Base-by-base conservation (phyloP, 1,139 yeast genomes). In the Meyerozyma carpophila region DNA sequence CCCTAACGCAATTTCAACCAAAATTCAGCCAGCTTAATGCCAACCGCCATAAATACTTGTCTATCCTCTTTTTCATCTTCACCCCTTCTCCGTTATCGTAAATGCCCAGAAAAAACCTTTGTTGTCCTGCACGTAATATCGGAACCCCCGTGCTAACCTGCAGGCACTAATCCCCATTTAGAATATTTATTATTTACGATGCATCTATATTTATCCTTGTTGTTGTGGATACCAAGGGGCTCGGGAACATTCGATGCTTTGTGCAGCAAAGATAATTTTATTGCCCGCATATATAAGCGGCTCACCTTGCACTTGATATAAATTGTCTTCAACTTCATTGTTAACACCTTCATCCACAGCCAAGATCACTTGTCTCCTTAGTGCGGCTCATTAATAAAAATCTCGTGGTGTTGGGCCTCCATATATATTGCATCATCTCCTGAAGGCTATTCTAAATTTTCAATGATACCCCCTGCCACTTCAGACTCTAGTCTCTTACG, bases 401-500 rank as follows among this genome's bases (percentile, higher is more conserved):
- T 28, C 11, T 28, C 5, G n/a, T 6, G 34, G 34, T 31, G 20
- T 31, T 13, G 34, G 34, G 34, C 10, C 34, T 14, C 20, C 34
- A 8, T 13, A 31, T n/a, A n/a, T n/a, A 13, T 31, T 14, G 20
- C 34, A 13, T 31, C 16, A n/a, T 31, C 34, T 8, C 34, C n/a
- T 13, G 18, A 31, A 8, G n/a, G 20, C 5, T 13, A 4, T 13
- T 31, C 16, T 14, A 8, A 13, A 4, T 16, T 29, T 10, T 10
- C 20, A n/a, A 50, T 50, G 53, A 52, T 57, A 18, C 61, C 61
- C 24, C 44, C 40, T 36, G 55, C 68, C 13, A 48, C 58, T 5
- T 41, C 53, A 32, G 70, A 65, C 43, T 40, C 45, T 16, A 45
- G 46, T 31, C 50, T 65, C 38, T 53, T 65, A 41, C 49, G 56